Percentiles rank a stretch among this genome's conserved stretches.
phyloP scores from a whole-genome alignment of 495 filamentous ascomycete species.

The Lichenothelia convexa region DNA sequence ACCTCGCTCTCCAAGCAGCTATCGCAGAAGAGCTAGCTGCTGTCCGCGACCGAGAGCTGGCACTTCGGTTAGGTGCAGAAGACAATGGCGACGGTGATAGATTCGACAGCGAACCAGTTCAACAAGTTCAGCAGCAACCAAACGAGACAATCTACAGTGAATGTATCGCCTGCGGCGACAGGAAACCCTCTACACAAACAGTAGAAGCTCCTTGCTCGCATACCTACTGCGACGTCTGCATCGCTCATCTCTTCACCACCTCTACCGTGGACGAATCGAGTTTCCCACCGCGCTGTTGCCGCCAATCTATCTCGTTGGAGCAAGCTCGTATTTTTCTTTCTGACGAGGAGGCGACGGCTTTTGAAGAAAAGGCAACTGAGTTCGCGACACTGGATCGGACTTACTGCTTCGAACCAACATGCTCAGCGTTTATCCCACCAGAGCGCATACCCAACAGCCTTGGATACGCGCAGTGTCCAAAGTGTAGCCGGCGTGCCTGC shows the following conservation, averaged over 20 bases:
- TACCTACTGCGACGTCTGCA: conserved; percentile 16
- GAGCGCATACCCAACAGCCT: conserved; percentile 1
- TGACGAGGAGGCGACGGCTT: conserved; percentile 1
- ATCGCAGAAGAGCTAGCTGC: too few relatives aligned
- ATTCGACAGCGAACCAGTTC: too few relatives aligned
- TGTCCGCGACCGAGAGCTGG: too few relatives aligned
- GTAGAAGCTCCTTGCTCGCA: too few relatives aligned
- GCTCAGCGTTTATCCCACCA: conserved; percentile 11
- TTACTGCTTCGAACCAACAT: conserved; percentile 13
- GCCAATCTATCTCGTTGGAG: conserved; percentile 5
- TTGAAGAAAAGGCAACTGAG: conserved; percentile 13
- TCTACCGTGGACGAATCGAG: conserved; percentile 13
- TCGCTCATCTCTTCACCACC: conserved; percentile 21
- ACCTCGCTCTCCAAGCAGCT: too few relatives aligned
- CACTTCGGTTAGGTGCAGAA: too few relatives aligned
- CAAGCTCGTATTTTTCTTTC: conserved; percentile 1
- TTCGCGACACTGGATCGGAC: conserved; percentile 11
- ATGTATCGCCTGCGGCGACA: too few relatives aligned
- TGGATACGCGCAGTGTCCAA: not conserved
- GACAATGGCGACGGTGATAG: too few relatives aligned
- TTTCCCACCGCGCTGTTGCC: conserved; percentile 13
- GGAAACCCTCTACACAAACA: too few relatives aligned
- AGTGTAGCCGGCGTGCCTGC: not conserved
- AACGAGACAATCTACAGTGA: too few relatives aligned
- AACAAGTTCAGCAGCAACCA: too few relatives aligned